phyloP scores from a whole-genome alignment of 257 asterid species.

The Jacaranda mimosifolia region DNA sequence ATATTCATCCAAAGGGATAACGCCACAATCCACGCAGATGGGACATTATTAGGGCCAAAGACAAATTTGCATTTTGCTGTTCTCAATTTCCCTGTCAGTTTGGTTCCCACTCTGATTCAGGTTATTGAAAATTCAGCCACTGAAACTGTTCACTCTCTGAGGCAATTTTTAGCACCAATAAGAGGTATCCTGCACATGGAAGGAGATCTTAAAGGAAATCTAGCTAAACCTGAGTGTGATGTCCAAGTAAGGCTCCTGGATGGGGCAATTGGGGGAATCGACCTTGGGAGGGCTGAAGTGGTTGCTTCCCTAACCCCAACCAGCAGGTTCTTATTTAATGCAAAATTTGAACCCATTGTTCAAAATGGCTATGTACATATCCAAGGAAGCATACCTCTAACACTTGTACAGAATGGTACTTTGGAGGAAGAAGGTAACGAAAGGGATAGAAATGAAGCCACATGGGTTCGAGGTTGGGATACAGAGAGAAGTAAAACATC shows the following conservation, averaged over 20 bases:
- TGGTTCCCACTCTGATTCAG: conserved; percentile 93
- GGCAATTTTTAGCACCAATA: conserved; percentile 88
- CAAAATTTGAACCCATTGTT: conserved; percentile 89
- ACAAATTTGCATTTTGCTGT: conserved; percentile 97
- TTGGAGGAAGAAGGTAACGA: conserved; percentile 73
- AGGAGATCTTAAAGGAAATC: conserved; percentile 98
- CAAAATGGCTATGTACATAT: conserved; percentile 91
- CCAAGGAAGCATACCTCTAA: conserved; percentile 95
- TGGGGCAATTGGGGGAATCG: conserved; percentile 96
- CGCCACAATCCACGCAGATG: conserved; percentile 98
- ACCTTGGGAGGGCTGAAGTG: conserved; percentile 95
- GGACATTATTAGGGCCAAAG: conserved; percentile 94
- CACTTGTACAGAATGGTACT: conserved; percentile 69
- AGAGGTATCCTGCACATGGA: conserved; percentile 98
- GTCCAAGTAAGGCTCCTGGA: conserved; percentile 97
- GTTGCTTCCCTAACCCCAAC: conserved; percentile 96
- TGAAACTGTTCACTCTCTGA: conserved; percentile 89
- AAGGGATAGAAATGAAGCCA: conserved; percentile 70
- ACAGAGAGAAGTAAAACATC: conserved; percentile 65
- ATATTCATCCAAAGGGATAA: conserved; percentile 95
- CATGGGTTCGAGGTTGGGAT: conserved; percentile 83
- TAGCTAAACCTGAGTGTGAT: conserved; percentile 97
- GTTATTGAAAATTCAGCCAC: conserved; percentile 92
- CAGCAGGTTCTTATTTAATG: conserved; percentile 91
- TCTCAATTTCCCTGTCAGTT: conserved; percentile 91